These are phyloP conservation scores for Jackrogersella multiformis DNA, from an alignment of 495 filamentous ascomycete genomes.

Conservation along the genomic window DNA sequence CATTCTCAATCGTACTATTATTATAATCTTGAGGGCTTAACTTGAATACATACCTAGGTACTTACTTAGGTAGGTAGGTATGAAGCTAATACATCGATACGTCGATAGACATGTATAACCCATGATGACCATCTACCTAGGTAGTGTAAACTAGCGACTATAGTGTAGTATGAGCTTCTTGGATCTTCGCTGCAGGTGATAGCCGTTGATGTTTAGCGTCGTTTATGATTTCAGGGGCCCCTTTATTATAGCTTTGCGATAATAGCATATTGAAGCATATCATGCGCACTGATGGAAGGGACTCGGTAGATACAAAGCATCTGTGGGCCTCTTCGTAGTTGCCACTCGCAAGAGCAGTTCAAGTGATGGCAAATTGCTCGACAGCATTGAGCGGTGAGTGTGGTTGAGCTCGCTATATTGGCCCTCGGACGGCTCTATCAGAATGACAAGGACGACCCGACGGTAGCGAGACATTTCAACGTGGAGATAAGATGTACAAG, in stretches of 20 bases:
- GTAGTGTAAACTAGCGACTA: too few species aligned
- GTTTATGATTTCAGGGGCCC: neutral
- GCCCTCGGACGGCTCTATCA: constrained; percentile 1
- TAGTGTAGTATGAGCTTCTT: too few species aligned
- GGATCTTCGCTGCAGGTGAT: neutral
- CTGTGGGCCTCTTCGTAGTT: neutral
- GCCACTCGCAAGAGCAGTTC: neutral
- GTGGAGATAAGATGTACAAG: constrained; percentile 8
- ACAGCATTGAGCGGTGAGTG: constrained; percentile 16
- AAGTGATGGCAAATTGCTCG: neutral
- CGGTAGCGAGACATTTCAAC: constrained; percentile 4
- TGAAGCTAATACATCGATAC: too few species aligned
- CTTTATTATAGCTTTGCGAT: neutral
- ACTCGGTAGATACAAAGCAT: neutral
- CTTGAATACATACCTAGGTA: neutral
- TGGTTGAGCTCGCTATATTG: neutral
- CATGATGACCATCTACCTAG: neutral
- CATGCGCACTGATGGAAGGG: constrained; percentile 7
- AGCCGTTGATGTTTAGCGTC: neutral
- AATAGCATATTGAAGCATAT: constrained; percentile 11
- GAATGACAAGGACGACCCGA: neutral
- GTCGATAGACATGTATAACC: too few species aligned
- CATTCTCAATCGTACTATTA: neutral
- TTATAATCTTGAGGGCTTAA: neutral
- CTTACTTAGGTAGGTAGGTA: too few species aligned